These are phyloP conservation scores for Raphanus hybrid DNA, from an alignment of 441 rosid species.

Conservation along the genomic window DNA sequence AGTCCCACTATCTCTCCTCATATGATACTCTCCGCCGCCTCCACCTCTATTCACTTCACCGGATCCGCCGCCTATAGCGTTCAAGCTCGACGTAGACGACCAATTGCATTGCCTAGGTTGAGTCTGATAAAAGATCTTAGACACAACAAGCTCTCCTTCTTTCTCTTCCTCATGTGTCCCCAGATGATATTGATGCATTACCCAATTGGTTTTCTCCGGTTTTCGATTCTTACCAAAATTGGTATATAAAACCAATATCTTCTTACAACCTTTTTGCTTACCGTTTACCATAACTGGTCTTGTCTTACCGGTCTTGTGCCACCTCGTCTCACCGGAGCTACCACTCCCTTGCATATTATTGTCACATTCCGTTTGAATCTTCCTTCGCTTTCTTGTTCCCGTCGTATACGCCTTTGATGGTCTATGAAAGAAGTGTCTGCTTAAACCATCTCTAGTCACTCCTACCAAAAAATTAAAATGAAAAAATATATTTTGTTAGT, in stretches of 20 bases:
- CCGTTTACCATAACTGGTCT: slow-evolving; percentile 95
- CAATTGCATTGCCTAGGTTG: slow-evolving; percentile 97
- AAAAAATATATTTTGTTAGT: neutral
- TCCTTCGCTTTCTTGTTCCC: slow-evolving; percentile 93
- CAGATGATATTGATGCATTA: slow-evolving; percentile 97
- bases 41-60: slow-evolving; percentile 46
- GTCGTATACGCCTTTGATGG: slow-evolving; percentile 98
- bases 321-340: slow-evolving; percentile 87
- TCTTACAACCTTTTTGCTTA: slow-evolving; percentile 94
- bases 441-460: slow-evolving; percentile 94
- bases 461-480: slow-evolving; percentile 54
- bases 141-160: slow-evolving; percentile 98
- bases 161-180: slow-evolving; percentile 96
- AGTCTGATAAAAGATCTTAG: slow-evolving; percentile 96
- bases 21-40: slow-evolving; percentile 65
- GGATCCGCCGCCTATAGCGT: slow-evolving; percentile 59
- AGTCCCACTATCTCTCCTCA: slow-evolving; percentile 72
- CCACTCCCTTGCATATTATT: slow-evolving; percentile 56
- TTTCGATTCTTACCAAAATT: slow-evolving; percentile 93
- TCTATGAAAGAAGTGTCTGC: slow-evolving; percentile 97
- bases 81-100: slow-evolving; percentile 60
- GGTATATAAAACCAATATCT: slow-evolving; percentile 89
- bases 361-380: slow-evolving; percentile 95
- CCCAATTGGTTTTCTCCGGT: slow-evolving; percentile 99
- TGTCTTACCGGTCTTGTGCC: slow-evolving; percentile 99